Conservation (phyloP, 2,329 filamentous ascomycete genomes). For the Phyllachora maydis region DNA sequence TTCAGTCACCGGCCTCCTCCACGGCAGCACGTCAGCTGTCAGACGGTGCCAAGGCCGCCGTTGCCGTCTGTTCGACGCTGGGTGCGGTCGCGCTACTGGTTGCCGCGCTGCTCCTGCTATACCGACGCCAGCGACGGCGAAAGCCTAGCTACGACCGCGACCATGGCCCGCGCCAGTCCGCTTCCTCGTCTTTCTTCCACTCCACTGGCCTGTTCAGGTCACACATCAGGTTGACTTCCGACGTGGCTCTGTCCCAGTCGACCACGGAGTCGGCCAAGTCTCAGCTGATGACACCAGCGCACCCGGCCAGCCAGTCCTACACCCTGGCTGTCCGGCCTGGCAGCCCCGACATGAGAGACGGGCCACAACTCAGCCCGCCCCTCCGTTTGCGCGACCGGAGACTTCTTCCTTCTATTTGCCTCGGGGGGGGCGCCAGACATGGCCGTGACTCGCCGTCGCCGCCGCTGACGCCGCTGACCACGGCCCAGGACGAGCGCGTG, state of each 20-base stretch:
- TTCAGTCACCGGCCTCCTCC: too few species aligned
- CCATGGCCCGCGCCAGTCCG: too few species aligned
- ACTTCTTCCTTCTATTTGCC: conserved; percentile 17
- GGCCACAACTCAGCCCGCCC: conserved; percentile 19
- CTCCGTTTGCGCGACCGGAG: conserved; percentile 24
- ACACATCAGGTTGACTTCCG: conserved; percentile 8
- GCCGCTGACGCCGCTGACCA: conserved; percentile 9
- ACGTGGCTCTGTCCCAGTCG: conserved; percentile 11
- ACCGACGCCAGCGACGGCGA: conserved; percentile 10
- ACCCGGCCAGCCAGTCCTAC: too few species aligned
- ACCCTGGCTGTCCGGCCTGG: conserved; percentile 19
- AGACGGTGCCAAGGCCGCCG: conserved; percentile 19
- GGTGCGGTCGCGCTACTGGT: conserved; percentile 15
- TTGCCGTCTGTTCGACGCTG: conserved; percentile 20
- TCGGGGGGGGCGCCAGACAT: conserved; percentile 3
- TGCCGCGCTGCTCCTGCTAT: conserved; percentile 16
- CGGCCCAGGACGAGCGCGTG: too few species aligned
- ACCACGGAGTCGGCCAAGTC: conserved; percentile 20
- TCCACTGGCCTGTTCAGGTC: conserved; percentile 6
- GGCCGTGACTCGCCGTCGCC: conserved; percentile 9
- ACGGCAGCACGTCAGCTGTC: too few species aligned
- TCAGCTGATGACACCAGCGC: too few species aligned
- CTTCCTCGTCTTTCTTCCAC: too few species aligned
- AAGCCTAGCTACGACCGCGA: too few species aligned
- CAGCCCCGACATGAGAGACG: conserved; percentile 8